Conservation (phyloP, 352 stramenopile genomes). For the Pythium volutum region DNA sequence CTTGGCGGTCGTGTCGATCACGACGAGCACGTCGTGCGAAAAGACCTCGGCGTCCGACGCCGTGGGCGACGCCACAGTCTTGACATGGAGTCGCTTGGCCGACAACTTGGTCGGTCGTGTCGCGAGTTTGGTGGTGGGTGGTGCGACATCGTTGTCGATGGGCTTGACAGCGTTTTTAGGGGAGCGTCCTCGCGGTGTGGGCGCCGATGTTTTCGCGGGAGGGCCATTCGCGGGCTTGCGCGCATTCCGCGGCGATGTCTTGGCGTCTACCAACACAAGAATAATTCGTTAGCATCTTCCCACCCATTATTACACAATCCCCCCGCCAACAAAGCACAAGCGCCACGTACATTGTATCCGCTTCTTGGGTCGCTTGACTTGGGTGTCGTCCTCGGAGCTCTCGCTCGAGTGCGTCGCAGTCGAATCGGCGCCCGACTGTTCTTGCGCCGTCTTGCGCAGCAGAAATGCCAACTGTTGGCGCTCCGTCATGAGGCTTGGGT, state of each 20-base stretch:
- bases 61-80: slow-evolving; percentile 11
- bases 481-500: slow-evolving; percentile 79
- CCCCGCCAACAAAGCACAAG: too few relatives aligned
- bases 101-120: slow-evolving; percentile 3
- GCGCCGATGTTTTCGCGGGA: too few relatives aligned
- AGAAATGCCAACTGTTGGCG: slow-evolving; percentile 77
- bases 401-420: slow-evolving; percentile 16
- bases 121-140: slow-evolving; percentile 9
- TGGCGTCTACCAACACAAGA: too few relatives aligned
- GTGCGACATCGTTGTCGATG: slow-evolving; percentile 11
- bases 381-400: slow-evolving; percentile 32
- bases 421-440: slow-evolving; percentile 17
- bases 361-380: slow-evolving; percentile 2
- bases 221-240: too few relatives aligned
- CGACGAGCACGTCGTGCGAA: background rate
- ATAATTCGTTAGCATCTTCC: too few relatives aligned
- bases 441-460: slow-evolving; percentile 59
- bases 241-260: slow-evolving; percentile 18
- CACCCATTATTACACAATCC: too few relatives aligned
- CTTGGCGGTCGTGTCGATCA: background rate
- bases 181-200: slow-evolving; percentile 12
- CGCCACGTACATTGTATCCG: slow-evolving; percentile 15
- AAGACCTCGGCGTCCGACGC: slow-evolving; percentile 2
- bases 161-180: slow-evolving; percentile 26
- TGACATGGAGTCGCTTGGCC: slow-evolving; percentile 6